Conservation (phyloP, 257 asterid species). For the Scutellaria barbata region DNA sequence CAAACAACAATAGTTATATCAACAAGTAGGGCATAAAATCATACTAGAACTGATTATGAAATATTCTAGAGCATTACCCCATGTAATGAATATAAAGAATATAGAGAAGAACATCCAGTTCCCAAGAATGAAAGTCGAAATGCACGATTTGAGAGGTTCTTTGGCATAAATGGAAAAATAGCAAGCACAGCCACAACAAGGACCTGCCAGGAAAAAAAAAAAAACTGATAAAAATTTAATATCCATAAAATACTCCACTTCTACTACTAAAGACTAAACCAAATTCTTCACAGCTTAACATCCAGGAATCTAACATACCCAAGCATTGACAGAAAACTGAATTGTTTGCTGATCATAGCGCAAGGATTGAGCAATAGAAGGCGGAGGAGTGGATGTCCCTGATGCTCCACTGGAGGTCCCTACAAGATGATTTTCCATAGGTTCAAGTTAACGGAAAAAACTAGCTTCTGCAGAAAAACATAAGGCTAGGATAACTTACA, state of each 20-base stretch:
- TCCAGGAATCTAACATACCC: conserved; percentile 61
- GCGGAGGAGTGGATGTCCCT: conserved; percentile 57
- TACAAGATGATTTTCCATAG: conserved; percentile 35
- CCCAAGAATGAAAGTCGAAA: conserved; percentile 79
- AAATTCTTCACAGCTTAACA: too few species aligned
- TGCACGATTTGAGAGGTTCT: conserved; percentile 70
- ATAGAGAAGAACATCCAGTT: conserved; percentile 70
- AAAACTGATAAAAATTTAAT: background rate
- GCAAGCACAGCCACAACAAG: conserved; percentile 78
- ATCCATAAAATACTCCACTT: conserved; percentile 26
- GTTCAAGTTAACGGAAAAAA: conserved; percentile 20
- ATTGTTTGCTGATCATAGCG: conserved; percentile 78
- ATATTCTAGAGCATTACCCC: conserved; percentile 64
- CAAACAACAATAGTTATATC: conserved; percentile 34
- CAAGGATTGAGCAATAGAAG: conserved; percentile 59
- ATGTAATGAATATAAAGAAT: conserved; percentile 67
- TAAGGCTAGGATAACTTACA: background rate
- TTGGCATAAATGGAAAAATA: conserved; percentile 68
- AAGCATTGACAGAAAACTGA: conserved; percentile 89
- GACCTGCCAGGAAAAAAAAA: conserved; percentile 56
- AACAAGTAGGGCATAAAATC: conserved; percentile 14
- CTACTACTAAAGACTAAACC: conserved; percentile 22
- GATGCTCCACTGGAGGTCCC: conserved; percentile 73
- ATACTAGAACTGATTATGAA: conserved; percentile 14
- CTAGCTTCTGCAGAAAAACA: conserved; percentile 23